Evolutionary conservation across 176 grass and related monocot genomes (phyloP).

Genomic region (Oryza longistaminata): DNA sequence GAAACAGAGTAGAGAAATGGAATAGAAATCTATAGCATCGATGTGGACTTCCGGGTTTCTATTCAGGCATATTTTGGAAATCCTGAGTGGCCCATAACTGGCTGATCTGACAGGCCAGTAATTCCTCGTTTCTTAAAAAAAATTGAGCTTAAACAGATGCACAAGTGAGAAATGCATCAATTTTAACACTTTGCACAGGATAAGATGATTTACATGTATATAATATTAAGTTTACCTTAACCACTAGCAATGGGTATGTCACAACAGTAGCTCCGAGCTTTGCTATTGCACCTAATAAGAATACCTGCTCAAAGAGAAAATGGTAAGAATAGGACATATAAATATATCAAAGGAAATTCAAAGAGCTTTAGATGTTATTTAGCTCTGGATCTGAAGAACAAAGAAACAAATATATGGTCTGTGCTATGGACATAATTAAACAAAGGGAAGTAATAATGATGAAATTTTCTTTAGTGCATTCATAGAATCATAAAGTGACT

Average conservation of each 20-base stretch:
- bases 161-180: neutral
- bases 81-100: neutral
- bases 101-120: neutral
- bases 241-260: conserved; percentile 92
- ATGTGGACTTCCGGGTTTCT: neutral
- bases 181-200: neutral
- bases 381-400: conserved; percentile 8
- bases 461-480: conserved; percentile 7
- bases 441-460: conserved; percentile 17
- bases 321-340: neutral
- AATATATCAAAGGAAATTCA: conserved; percentile 10
- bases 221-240: conserved; percentile 71
- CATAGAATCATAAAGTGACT: neutral
- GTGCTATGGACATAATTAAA: neutral
- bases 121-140: neutral
- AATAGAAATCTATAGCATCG: neutral
- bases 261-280: conserved; percentile 88
- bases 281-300: conserved; percentile 90
- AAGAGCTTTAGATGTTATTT: conserved; percentile 6
- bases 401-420: conserved; percentile 33
- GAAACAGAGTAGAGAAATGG: neutral
- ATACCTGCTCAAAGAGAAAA: conserved; percentile 59
- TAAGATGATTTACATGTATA: neutral
- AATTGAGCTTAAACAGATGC: neutral
- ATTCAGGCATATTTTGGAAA: neutral